Percentiles rank a stretch among this genome's conserved stretches.
phyloP scores from a whole-genome alignment of 495 filamentous ascomycete genomes.

The Aspergillus leporis region DNA sequence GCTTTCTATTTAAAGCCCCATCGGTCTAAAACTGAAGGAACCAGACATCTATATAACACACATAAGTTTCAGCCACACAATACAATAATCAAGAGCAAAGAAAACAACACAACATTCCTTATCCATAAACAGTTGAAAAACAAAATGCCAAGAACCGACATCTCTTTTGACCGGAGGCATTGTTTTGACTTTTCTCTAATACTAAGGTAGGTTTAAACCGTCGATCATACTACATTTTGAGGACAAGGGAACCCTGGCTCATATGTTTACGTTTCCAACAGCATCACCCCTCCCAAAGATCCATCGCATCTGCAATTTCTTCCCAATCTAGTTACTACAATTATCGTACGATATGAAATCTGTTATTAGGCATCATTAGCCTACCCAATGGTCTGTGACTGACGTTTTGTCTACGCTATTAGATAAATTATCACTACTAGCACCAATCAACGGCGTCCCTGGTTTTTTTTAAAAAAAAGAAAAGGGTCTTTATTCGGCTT shows the following conservation, averaged over 20 bases:
- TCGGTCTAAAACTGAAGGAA: not conserved
- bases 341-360: not conserved
- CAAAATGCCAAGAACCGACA: conserved; percentile 3
- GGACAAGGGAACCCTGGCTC: conserved; percentile 13
- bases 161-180: not conserved
- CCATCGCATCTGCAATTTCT: not conserved
- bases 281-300: not conserved
- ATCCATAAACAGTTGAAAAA: not conserved
- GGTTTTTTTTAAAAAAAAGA: not conserved
- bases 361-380: not conserved
- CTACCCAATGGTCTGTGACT: not conserved
- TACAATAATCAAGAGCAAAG: not conserved
- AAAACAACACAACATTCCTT: not conserved
- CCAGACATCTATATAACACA: not conserved
- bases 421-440: not conserved
- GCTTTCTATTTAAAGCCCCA: not conserved
- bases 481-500: conserved; percentile 2
- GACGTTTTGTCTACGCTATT: not conserved
- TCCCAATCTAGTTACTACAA: not conserved
- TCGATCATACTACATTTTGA: conserved; percentile 12
- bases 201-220: conserved; percentile 15
- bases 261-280: conserved; percentile 5
- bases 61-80: not conserved
- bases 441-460: conserved; percentile 3
- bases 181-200: conserved; percentile 2